Evolutionary conservation across 495 filamentous ascomycete species (phyloP), one percentile per base, ranked within the genome.

Genomic region (Penicillium herquei): DNA sequence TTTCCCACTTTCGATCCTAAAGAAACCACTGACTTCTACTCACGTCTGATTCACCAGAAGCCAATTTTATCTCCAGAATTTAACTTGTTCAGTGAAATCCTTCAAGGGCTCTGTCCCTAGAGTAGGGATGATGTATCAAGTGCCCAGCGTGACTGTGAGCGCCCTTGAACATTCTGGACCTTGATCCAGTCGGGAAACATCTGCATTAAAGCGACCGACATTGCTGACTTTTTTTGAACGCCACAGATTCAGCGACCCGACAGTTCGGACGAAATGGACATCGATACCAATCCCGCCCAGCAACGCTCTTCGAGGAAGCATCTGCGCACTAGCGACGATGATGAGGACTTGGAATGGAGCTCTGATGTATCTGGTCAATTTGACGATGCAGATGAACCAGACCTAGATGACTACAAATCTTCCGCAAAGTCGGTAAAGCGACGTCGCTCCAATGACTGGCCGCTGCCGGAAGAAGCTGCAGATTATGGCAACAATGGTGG

Each of bases 391-490:
- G 71, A 76, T 7, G 75, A 77, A 46, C 58, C 49, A 3, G 57
- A 62, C n/a, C 41, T 46, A 32, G 65, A 68, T 5, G 56, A 56
- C 16, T 58, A 59, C 39, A 55, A 63, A 3, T 64, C 67, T 0
- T 59, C 68, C 6, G 64, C 61, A 4, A 72, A 76, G 40, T 70
- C 70, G 0, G 63, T 59, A 9, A 82, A 82, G 59, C 64, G 77
- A 34, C 75, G 72, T 11, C 70, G 78, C 6, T 75, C 75, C 1
- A 78, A 74, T 37, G 75, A 79, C 46, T 82, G 79, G 79, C 78
- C 79, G 31, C 58, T 79, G 30, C 66, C 65, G 7, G 63, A 71
- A 17, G 67, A 68, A 39, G 59, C 57, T 1, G 65, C 65, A 3
- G 65, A 68, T 33, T 61, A 58, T 48, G 61, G 54, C 49, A 44